Evolutionary conservation across 768 basidiomycete species (phyloP).

Genomic region (Hygrophorus russula): DNA sequence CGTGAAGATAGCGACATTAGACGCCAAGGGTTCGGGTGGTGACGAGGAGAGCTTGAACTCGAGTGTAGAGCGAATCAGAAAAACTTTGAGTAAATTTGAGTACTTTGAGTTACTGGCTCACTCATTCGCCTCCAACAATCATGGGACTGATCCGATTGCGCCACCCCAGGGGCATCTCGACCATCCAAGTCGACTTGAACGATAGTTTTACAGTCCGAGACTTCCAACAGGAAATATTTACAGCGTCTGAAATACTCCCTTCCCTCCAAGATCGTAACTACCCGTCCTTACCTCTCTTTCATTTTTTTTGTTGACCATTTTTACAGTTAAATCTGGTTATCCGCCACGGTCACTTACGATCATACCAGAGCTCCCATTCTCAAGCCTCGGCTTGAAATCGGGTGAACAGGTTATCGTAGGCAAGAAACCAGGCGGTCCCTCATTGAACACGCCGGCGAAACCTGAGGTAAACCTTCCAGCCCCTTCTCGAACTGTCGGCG

Average conservation of each 20-base stretch:
- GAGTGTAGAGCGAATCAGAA: too few relatives aligned
- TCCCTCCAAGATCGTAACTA: conserved; percentile 67
- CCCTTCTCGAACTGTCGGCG: conserved; percentile 9
- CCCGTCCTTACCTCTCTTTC: conserved; percentile 1
- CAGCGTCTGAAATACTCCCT: conserved; percentile 57
- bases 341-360: conserved; percentile 67
- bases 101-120: too few relatives aligned
- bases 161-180: conserved; percentile 75
- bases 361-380: conserved; percentile 62
- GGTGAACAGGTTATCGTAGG: conserved; percentile 87
- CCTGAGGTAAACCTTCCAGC: conserved; percentile 6
- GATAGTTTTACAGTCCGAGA: conserved; percentile 54
- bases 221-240: conserved; percentile 62
- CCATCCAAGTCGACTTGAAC: conserved; percentile 59
- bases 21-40: too few relatives aligned
- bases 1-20: too few relatives aligned
- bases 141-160: conserved; percentile 75
- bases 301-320: conserved; percentile 1
- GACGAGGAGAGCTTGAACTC: too few relatives aligned
- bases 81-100: too few relatives aligned
- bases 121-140: not conserved
- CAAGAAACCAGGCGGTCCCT: conserved; percentile 19
- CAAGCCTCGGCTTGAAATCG: conserved; percentile 60
- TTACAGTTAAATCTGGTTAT: conserved; percentile 71
- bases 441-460: conserved; percentile 5